Percentiles rank a stretch among this genome's conserved stretches.
phyloP scores from a whole-genome alignment of 176 grass and related monocot genomes.

The Hsuehochloa calcarea region DNA sequence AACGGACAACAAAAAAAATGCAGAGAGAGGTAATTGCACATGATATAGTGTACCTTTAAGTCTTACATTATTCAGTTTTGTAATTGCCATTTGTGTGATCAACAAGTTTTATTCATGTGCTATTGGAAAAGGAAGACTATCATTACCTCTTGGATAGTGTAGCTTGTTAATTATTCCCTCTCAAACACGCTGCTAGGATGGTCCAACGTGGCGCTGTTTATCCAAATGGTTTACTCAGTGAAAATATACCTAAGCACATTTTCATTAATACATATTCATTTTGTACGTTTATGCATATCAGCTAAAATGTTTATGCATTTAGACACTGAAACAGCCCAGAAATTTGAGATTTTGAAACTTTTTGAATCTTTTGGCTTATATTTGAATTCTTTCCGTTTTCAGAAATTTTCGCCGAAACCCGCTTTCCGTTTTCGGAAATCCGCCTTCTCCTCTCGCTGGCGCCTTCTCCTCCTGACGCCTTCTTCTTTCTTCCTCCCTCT shows the following conservation, averaged over 20 bases:
- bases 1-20: background rate
- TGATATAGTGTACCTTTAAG: conserved; percentile 30
- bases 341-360: no score
- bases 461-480: no score
- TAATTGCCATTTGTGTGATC: background rate
- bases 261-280: background rate
- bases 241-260: background rate
- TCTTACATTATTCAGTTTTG: conserved; percentile 23
- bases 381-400: no score
- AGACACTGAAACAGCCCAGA: no score
- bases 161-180: background rate
- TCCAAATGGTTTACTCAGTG: background rate
- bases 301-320: background rate
- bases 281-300: background rate
- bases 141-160: conserved; percentile 12
- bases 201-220: background rate
- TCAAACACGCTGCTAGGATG: background rate
- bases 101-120: conserved; percentile 10
- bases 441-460: no score
- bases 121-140: background rate
- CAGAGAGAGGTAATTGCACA: background rate
- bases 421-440: no score
- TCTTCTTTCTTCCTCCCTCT: no score
- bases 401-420: no score
- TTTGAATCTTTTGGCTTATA: no score